phyloP scores from a whole-genome alignment of 495 filamentous ascomycete species.

The Venustampulla echinocandica region DNA sequence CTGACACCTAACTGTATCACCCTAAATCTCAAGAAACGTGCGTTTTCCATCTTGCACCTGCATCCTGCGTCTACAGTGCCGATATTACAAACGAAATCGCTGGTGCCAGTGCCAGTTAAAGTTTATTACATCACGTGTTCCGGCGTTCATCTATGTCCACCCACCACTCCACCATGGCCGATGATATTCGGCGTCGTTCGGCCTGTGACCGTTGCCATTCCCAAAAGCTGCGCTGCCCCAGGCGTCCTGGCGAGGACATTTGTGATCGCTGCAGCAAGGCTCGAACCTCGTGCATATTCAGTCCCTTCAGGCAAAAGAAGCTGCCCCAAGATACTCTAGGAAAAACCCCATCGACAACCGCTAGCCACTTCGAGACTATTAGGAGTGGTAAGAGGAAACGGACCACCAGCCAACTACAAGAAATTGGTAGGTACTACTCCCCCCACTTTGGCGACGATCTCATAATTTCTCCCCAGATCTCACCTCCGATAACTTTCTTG shows the following conservation, averaged over 20 bases:
- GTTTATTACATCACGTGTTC: background rate
- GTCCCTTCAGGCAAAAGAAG: conserved; percentile 26
- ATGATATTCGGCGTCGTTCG: conserved; percentile 14
- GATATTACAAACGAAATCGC: background rate
- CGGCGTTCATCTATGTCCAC: background rate
- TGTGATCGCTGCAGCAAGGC: conserved; percentile 31
- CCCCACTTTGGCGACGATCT: background rate
- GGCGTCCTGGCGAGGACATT: conserved; percentile 20
- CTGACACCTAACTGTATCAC: no score
- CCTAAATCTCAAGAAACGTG: background rate
- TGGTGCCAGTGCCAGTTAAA: background rate
- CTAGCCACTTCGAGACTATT: background rate
- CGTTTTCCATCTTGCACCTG: background rate
- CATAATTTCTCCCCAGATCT: background rate
- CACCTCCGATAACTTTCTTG: no score
- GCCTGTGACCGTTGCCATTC: conserved; percentile 33
- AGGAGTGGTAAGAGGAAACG: background rate
- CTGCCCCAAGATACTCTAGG: conserved; percentile 12
- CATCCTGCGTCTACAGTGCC: background rate
- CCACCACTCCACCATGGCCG: conserved; percentile 5
- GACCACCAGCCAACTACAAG: background rate
- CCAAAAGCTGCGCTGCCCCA: conserved; percentile 33
- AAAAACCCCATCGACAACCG: background rate
- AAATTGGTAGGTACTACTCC: background rate
- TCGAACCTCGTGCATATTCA: conserved; percentile 26